These are phyloP conservation scores for Butyriboletus loyo DNA, from an alignment of 768 basidiomycete species.

Conservation along the genomic window DNA sequence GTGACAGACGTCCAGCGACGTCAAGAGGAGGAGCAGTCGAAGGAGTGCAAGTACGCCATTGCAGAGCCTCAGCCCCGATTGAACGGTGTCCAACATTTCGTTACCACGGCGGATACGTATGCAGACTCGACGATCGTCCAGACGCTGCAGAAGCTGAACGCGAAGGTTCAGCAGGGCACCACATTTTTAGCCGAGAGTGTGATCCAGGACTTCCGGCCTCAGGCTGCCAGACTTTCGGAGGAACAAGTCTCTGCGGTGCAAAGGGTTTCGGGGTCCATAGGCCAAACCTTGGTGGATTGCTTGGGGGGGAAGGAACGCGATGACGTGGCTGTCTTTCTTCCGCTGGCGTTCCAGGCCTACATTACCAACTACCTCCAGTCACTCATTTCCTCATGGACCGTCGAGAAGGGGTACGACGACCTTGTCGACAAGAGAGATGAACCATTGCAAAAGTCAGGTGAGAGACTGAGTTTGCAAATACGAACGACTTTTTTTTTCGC, in stretches of 20 bases:
- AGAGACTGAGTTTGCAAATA: neutral
- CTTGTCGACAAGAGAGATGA: constrained; percentile 2
- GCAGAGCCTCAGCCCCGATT: neutral
- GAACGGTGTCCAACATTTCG: neutral
- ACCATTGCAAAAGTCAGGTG: constrained; percentile 2
- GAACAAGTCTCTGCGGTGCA: neutral
- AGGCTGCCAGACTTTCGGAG: neutral
- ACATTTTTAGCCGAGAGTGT: constrained; percentile 4
- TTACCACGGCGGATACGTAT: constrained; percentile 3
- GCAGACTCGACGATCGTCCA: constrained; percentile 1
- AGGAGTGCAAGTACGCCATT: neutral
- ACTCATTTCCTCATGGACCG: constrained; percentile 12
- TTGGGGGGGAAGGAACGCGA: neutral
- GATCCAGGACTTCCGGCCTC: neutral
- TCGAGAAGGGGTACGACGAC: neutral
- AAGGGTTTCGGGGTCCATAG: neutral
- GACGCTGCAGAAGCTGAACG: constrained; percentile 8
- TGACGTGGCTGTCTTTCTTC: constrained; percentile 1
- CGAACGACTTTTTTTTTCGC: neutral
- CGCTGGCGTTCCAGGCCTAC: constrained; percentile 7
- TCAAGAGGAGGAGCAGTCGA: neutral
- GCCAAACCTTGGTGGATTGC: neutral
- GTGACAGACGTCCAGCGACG: neutral
- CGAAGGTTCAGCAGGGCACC: constrained; percentile 6
- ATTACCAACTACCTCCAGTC: neutral